Base-by-base conservation (phyloP, 1,284 basidiomycete genomes). In the Cutaneotrichosporon mucoides region DNA sequence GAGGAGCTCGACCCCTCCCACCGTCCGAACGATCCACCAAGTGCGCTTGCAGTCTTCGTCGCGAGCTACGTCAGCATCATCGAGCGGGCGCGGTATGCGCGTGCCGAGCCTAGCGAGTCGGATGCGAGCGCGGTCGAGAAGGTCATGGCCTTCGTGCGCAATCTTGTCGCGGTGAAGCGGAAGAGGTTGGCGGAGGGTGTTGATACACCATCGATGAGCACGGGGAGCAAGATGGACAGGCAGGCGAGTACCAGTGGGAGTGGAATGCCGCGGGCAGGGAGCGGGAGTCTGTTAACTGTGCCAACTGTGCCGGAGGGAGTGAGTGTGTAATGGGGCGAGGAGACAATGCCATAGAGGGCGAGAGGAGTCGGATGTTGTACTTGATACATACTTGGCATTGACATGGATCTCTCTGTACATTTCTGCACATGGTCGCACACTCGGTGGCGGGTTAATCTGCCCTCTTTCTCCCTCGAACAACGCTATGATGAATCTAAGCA, bases 41-140 rank as follows among this genome's bases (percentile, higher is more conserved):
- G 34, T 41, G 62, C 68, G 0, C 44, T 73, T 71, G 82, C 89
- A 34, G 73, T 85, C 3, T 88, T 88, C 0, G 81, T 92, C 84
- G 89, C 77, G 85, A 67, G 87, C 64, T 92, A 89, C 68, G 86
- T 88, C 63, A 84, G 85, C 48, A 85, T 86, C 1, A 83, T 92
- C 46, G 88, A 91, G 68, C 80, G 88, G n/a, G 89, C 85, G 24
- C 81, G 86, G 37, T 85, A 86, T 64, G 83, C 84, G 0, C 79
- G 81, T 3, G 76, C 79, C 50, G 88, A 89, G 66, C 84, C 87
- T 36, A 83, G 81, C 0, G 86, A 89, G 72, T 80, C 78, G 49
- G 89, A 92, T 73, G 91, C 86, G 66, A 79, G 82, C 55, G 74
- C 83, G 4, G 88, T 86, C 2, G 82, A 89, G 68, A 80, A 81